Conservation (phyloP, 2,329 filamentous ascomycete species). For the Fusarium kyushuense region DNA sequence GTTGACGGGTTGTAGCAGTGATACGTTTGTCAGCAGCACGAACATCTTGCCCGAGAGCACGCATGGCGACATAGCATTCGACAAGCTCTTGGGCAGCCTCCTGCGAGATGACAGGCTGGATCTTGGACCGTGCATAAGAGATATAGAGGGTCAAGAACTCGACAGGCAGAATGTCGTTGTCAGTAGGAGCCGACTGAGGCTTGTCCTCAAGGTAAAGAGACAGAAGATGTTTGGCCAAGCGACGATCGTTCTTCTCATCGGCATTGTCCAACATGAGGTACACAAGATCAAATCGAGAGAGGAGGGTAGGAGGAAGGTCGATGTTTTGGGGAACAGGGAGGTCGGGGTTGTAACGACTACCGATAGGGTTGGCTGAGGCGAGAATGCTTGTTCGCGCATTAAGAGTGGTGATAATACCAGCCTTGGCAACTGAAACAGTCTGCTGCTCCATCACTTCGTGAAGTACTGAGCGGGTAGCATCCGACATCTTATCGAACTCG, state of each 20-base stretch:
- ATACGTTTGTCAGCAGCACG: slow-evolving; percentile 94
- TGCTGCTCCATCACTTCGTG: slow-evolving; percentile 93
- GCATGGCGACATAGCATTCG: slow-evolving; percentile 92
- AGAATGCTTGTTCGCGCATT: slow-evolving; percentile 97
- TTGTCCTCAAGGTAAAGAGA: slow-evolving; percentile 97
- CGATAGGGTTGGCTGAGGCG: slow-evolving; percentile 97
- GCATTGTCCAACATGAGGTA: slow-evolving; percentile 96
- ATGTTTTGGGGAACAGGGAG: slow-evolving; percentile 98
- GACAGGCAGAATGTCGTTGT: slow-evolving; percentile 85
- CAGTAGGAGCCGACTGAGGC: slow-evolving; percentile 82
- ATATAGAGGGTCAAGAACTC: slow-evolving; percentile 98
- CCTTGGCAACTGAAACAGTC: slow-evolving; percentile 87
- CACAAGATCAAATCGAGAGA: slow-evolving; percentile 96
- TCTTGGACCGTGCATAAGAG: slow-evolving; percentile 89
- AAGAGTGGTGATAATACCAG: slow-evolving; percentile 95
- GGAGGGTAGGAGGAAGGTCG: slow-evolving; percentile 91
- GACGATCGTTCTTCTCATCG: slow-evolving; percentile 89
- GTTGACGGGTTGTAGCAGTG: slow-evolving; percentile 94
- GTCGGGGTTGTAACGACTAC: slow-evolving; percentile 96
- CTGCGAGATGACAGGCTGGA: slow-evolving; percentile 84
- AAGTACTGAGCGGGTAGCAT: slow-evolving; percentile 80
- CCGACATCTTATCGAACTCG: slow-evolving; percentile 89
- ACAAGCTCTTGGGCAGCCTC: slow-evolving; percentile 87
- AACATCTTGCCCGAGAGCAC: slow-evolving; percentile 88
- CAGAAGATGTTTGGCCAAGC: slow-evolving; percentile 90